Conservation (phyloP, 1,284 basidiomycete species). For the Butyriboletus appendiculatus region DNA sequence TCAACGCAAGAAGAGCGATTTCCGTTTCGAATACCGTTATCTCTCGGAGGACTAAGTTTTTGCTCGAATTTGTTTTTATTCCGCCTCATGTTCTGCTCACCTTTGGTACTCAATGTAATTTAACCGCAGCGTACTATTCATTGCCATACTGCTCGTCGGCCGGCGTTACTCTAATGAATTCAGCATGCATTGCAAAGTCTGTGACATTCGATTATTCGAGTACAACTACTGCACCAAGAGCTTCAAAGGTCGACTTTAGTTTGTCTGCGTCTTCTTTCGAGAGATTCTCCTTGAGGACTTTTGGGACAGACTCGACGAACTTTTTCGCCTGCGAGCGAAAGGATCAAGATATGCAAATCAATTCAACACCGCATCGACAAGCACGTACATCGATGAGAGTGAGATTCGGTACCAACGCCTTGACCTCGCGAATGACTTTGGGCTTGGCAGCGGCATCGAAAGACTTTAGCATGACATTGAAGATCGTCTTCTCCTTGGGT, state of each 20-base stretch:
- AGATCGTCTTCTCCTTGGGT: slow-evolving; percentile 98
- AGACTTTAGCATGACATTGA: slow-evolving; percentile 93
- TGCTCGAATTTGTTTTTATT: background rate
- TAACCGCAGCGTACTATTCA: slow-evolving; percentile 23
- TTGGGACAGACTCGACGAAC: slow-evolving; percentile 96
- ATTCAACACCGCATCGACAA: background rate
- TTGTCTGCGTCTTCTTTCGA: slow-evolving; percentile 99
- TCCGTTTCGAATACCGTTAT: slow-evolving; percentile 94
- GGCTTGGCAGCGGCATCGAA: slow-evolving; percentile 91
- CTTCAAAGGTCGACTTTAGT: slow-evolving; percentile 88
- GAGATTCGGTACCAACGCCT: slow-evolving; percentile 91
- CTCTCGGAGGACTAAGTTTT: slow-evolving; percentile 75
- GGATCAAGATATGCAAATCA: slow-evolving; percentile 7
- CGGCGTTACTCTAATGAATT: slow-evolving; percentile 19
- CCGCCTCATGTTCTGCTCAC: slow-evolving; percentile 4
- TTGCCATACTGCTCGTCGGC: slow-evolving; percentile 12
- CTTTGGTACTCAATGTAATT: slow-evolving; percentile 27
- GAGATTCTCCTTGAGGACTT: slow-evolving; percentile 93
- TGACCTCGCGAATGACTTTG: slow-evolving; percentile 98
- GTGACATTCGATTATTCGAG: slow-evolving; percentile 58
- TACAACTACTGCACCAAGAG: slow-evolving; percentile 85
- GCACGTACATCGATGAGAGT: slow-evolving; percentile 90
- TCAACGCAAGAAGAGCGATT: slow-evolving; percentile 97
- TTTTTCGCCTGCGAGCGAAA: slow-evolving; percentile 84
- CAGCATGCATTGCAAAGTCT: slow-evolving; percentile 10